Conservation (phyloP, 2,329 filamentous ascomycete species). For the Stemphylium vesicarium region DNA sequence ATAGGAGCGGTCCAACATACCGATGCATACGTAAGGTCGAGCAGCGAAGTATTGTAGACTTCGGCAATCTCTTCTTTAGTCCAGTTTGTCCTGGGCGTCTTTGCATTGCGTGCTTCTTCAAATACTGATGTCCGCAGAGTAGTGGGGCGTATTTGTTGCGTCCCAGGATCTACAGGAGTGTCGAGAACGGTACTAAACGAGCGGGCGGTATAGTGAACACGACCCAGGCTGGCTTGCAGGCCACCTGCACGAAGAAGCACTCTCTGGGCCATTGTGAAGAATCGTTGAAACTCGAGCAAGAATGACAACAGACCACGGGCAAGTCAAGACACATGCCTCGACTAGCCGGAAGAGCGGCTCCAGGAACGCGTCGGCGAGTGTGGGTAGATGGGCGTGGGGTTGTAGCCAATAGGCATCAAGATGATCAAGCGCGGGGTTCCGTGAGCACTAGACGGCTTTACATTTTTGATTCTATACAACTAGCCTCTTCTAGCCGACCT, state of each 20-base stretch:
- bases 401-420: conserved; percentile 4
- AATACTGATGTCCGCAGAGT: conserved; percentile 29
- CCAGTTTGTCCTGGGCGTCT: conserved; percentile 73
- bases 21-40: conserved; percentile 77
- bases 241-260: conserved; percentile 9
- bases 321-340: background rate
- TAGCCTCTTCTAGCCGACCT: background rate
- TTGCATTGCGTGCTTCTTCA: conserved; percentile 64
- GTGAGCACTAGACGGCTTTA: conserved; percentile 5
- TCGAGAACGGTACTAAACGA: conserved; percentile 45
- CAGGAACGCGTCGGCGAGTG: conserved; percentile 11
- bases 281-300: background rate
- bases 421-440: conserved; percentile 9
- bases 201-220: conserved; percentile 8
- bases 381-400: conserved; percentile 7
- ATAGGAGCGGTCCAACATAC: conserved; percentile 52
- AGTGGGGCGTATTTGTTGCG: conserved; percentile 28
- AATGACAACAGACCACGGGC: background rate
- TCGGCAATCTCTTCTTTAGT: conserved; percentile 79
- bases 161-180: conserved; percentile 31
- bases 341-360: conserved; percentile 2
- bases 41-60: conserved; percentile 81
- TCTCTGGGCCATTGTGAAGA: conserved; percentile 10
- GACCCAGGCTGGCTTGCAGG: background rate
- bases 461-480: background rate